Evolutionary conservation across 1,139 yeast genomes (phyloP).

Genomic region (Blastobotrys illinoisensis): DNA sequence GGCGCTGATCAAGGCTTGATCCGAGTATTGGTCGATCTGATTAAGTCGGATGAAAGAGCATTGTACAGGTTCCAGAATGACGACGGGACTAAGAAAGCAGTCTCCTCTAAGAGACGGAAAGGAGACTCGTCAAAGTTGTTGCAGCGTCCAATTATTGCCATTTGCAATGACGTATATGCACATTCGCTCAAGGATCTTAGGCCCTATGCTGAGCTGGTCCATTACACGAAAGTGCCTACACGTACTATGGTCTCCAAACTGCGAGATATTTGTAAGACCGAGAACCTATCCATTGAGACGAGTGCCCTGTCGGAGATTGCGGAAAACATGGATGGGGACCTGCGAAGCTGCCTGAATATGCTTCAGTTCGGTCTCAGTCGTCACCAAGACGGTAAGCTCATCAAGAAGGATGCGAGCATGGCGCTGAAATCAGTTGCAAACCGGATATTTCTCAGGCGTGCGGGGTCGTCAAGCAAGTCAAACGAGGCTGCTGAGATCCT

Average conservation of each 20-base stretch:
- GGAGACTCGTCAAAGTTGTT: conserved; percentile 40
- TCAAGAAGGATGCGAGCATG: conserved; percentile 21
- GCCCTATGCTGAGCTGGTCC: conserved; percentile 63
- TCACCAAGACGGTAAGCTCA: conserved; percentile 9
- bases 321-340: conserved; percentile 72
- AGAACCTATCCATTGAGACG: conserved; percentile 37
- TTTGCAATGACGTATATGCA: conserved; percentile 82
- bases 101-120: conserved; percentile 23
- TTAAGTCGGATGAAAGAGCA: conserved; percentile 53
- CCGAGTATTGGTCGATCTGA: conserved; percentile 56
- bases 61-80: conserved; percentile 19
- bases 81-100: conserved; percentile 12
- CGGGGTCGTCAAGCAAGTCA: conserved; percentile 48
- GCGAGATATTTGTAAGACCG: conserved; percentile 45
- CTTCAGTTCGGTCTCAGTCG: conserved; percentile 57
- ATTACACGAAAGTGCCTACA: conserved; percentile 56
- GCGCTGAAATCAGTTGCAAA: conserved; percentile 25
- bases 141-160: conserved; percentile 81
- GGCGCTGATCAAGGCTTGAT: conserved; percentile 86
- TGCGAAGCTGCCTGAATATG: conserved; percentile 79
- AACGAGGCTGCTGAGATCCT: conserved; percentile 43
- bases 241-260: conserved; percentile 45
- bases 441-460: conserved; percentile 28
- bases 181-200: conserved; percentile 68
- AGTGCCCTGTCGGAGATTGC: conserved; percentile 52